Evolutionary conservation across 495 filamentous ascomycete species (phyloP).

Genomic region (Eremomyces bilateralis): DNA sequence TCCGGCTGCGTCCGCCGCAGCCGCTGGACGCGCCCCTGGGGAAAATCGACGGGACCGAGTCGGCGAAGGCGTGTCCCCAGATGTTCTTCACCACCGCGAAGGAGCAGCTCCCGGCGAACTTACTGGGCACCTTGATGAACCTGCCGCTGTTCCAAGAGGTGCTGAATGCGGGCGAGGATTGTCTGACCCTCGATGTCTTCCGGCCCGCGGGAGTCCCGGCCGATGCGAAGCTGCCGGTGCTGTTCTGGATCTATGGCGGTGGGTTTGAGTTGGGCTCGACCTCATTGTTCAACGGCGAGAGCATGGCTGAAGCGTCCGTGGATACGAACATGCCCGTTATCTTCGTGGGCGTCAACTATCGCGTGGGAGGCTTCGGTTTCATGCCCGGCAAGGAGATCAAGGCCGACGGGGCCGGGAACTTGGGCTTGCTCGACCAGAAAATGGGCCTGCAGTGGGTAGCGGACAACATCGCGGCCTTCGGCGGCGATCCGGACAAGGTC

Average conservation of each 20-base stretch:
- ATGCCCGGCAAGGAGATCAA: conserved; percentile 37
- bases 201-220: conserved; percentile 23
- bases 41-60: conserved; percentile 9
- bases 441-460: conserved; percentile 16
- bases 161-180: conserved; percentile 29
- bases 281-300: conserved; percentile 34
- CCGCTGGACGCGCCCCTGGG: conserved; percentile 22
- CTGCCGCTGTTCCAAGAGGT: conserved; percentile 33
- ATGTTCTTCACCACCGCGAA: conserved; percentile 23
- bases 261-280: conserved; percentile 40
- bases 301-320: conserved; percentile 30
- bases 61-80: conserved; percentile 16
- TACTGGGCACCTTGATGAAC: conserved; percentile 30
- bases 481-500: conserved; percentile 23
- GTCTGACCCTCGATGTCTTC: conserved; percentile 38
- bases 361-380: conserved; percentile 38
- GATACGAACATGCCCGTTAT: conserved; percentile 35
- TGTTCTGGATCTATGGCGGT: conserved; percentile 52
- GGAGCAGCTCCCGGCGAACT: conserved; percentile 18
- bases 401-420: conserved; percentile 36
- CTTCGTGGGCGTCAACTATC: conserved; percentile 37
- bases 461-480: conserved; percentile 19
- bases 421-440: conserved; percentile 19
- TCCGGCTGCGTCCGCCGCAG: conserved; percentile 39
- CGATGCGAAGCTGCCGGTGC: conserved; percentile 36